Base-by-base conservation (phyloP, 768 basidiomycete species). In the Collybiopsis confluens region DNA sequence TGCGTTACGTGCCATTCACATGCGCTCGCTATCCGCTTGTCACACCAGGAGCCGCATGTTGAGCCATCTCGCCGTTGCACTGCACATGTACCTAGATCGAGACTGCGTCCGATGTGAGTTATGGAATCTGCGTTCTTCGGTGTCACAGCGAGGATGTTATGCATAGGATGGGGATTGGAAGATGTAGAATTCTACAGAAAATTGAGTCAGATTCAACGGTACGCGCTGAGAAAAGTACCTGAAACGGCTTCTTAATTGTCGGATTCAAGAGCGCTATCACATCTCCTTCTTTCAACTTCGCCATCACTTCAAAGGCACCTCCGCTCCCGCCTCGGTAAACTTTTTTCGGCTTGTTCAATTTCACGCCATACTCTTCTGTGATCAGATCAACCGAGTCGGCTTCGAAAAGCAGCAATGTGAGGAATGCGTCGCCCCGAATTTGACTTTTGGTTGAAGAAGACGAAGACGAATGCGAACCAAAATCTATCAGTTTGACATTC, bases 211-310 rank as follows among this genome's bases (percentile, higher is more conserved):
- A 15, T 23, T 24, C 6, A 5, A 3, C 11, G 16, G 37, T 40
- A 18, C 30, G 16, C 18, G 5, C 27, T 28, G 59, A 80, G 55
- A 21, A 13, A 53, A 20, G 33, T 51, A 92, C 92, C 69, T 90
- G 85, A 58, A 88, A 87, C 10, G 94, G 94, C 62, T 90, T 90
- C 54, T 97, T 71, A 42, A 98, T 80, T 50, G 78, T 79, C 0
- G 97, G 93, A 62, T 96, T 97, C 18, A 98, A 72, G 38, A 99
- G 75, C 1, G 92, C 90, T 37, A 98, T 74, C 4, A 98, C 94
- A 44, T 92, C 87, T 2, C 97, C 97, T 59, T 93, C 89, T 55
- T 83, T 83, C 52, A 96, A 69, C 62, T 91, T 92, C 45, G 90
- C 86, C 72, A 90, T 82, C 46, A 80, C 75, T 66, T 98, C 97